A percentile compares a stretch with the other conserved stretches of the same genome.
Evolutionary conservation across 2,329 filamentous ascomycete genomes (phyloP).

Genomic region (Monilinia fructicola): DNA sequence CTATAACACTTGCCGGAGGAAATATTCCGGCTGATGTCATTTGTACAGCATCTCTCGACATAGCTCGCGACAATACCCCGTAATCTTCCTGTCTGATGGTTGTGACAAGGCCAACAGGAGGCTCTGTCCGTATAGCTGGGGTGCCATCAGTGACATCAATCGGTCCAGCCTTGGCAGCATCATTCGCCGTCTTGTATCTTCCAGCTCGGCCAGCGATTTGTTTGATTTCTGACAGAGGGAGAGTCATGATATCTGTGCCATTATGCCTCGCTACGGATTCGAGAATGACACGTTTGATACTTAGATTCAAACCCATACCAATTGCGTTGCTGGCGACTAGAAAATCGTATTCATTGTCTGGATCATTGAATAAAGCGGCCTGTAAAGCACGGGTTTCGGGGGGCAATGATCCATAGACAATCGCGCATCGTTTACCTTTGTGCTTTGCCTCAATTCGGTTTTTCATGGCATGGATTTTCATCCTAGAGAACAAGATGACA

Average conservation of each 20-base stretch:
- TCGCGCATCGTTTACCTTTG: constrained; percentile 80
- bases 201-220: constrained; percentile 94
- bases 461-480: constrained; percentile 80
- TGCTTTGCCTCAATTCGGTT: constrained; percentile 65
- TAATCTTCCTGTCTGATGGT: constrained; percentile 73
- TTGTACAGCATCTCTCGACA: constrained; percentile 62
- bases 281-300: constrained; percentile 87
- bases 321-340: constrained; percentile 94
- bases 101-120: constrained; percentile 68
- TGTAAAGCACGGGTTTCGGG: constrained; percentile 92
- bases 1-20: constrained; percentile 68
- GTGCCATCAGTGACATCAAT: constrained; percentile 14
- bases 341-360: constrained; percentile 91
- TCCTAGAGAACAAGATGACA: constrained; percentile 80
- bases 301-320: constrained; percentile 94
- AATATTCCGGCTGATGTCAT: constrained; percentile 71
- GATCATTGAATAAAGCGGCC: constrained; percentile 90
- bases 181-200: constrained; percentile 71
- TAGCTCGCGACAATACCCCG: constrained; percentile 57
- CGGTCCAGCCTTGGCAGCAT: constrained; percentile 45
- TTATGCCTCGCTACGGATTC: constrained; percentile 74
- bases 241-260: constrained; percentile 53
- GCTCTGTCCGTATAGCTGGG: background rate
- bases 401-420: constrained; percentile 88
- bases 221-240: constrained; percentile 79